Conservation (phyloP, 306 rosid genomes). For the Calophaca sinica region DNA sequence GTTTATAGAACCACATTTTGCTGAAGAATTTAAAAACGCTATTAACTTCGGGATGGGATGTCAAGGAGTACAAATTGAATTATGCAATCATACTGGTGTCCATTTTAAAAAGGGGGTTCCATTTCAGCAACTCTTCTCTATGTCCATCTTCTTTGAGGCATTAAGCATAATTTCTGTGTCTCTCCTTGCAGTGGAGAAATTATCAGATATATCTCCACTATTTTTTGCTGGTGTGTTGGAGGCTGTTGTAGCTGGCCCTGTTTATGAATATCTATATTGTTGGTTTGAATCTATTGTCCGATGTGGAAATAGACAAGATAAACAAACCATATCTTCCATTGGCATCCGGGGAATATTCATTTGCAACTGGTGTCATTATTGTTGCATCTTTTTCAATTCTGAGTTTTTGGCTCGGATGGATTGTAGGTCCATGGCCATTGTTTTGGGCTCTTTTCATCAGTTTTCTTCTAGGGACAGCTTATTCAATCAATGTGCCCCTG, state of each 20-base stretch:
- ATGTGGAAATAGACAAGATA: slow-evolving; percentile 96
- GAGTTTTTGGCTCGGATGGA: slow-evolving; percentile 94
- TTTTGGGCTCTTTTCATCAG: slow-evolving; percentile 95
- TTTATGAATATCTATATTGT: slow-evolving; percentile 93
- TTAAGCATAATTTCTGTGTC: slow-evolving; percentile 94
- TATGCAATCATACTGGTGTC: too few species aligned
- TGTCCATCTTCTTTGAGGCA: slow-evolving; percentile 52
- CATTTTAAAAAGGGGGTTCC: too few species aligned
- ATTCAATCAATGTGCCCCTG: slow-evolving; percentile 84
- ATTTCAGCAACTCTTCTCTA: too few species aligned
- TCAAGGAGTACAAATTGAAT: too few species aligned
- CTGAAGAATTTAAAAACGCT: too few species aligned
- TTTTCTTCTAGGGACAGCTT: slow-evolving; percentile 91
- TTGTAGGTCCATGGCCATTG: slow-evolving; percentile 96
- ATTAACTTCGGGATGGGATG: too few species aligned
- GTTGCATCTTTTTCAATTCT: slow-evolving; percentile 73
- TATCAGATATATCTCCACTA: slow-evolving; percentile 82
- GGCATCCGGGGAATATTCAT: slow-evolving; percentile 96
- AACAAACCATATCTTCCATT: slow-evolving; percentile 98
- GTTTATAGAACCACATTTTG: too few species aligned
- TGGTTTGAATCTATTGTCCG: slow-evolving; percentile 90
- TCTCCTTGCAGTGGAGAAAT: slow-evolving; percentile 78
- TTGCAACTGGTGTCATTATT: slow-evolving; percentile 72
- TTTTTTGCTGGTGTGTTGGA: slow-evolving; percentile 80
- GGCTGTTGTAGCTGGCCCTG: slow-evolving; percentile 94